Conservation (phyloP, 345 rosid genomes). For the Sonneratia caseolaris region DNA sequence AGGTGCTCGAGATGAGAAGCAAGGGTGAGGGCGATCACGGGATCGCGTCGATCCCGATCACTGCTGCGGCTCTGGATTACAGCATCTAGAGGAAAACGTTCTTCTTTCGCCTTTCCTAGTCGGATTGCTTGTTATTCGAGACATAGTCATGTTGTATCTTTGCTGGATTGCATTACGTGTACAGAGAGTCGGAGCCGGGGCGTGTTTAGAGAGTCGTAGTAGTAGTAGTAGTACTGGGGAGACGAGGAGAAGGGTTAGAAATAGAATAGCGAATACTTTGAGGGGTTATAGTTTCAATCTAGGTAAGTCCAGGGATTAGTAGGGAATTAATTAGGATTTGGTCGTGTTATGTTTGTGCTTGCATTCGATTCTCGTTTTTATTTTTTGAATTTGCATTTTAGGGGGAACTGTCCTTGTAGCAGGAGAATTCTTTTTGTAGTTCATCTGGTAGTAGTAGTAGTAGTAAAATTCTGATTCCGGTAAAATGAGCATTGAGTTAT, state of each 20-base stretch:
- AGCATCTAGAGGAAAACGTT: constrained; percentile 16
- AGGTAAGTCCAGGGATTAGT: background rate
- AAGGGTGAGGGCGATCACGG: constrained; percentile 18
- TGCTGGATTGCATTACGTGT: background rate
- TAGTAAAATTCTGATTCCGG: background rate
- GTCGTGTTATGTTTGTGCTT: constrained; percentile 11
- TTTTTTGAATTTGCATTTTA: background rate
- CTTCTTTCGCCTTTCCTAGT: background rate
- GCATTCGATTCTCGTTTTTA: background rate
- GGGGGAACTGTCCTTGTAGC: background rate
- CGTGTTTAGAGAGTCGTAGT: background rate
- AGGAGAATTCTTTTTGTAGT: background rate
- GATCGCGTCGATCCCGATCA: constrained; percentile 35
- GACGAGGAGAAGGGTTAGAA: background rate
- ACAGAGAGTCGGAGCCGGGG: background rate
- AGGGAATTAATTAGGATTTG: background rate
- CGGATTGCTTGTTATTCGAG: background rate
- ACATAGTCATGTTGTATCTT: background rate
- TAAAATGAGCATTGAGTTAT: background rate
- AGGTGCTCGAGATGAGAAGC: constrained; percentile 86
- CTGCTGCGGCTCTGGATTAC: constrained; percentile 27
- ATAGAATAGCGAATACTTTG: background rate
- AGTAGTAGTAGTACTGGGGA: too few species aligned
- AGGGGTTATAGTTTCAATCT: background rate
- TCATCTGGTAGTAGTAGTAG: background rate